Evolutionary conservation across 768 basidiomycete species (phyloP).

Genomic region (Boletus bicolor): DNA sequence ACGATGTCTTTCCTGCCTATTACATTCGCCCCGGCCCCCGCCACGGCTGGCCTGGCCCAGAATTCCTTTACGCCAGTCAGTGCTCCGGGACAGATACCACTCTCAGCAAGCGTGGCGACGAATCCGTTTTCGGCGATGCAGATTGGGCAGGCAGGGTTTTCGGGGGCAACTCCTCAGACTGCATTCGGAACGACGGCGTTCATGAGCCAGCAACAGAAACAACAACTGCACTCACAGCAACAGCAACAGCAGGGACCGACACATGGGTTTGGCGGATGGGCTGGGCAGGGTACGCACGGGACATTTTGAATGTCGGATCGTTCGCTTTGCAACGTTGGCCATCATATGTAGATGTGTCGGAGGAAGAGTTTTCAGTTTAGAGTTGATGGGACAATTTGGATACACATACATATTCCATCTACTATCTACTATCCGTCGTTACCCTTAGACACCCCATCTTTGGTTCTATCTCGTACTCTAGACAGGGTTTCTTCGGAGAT

Average conservation of each 20-base stretch:
- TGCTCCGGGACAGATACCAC: conserved; percentile 27
- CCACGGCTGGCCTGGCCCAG: conserved; percentile 9
- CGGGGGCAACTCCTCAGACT: conserved; percentile 30
- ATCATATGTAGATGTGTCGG: not conserved
- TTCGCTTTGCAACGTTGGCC: not conserved
- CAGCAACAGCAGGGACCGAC: conserved; percentile 26
- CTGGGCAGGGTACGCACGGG: conserved; percentile 13
- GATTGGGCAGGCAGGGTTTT: conserved; percentile 14
- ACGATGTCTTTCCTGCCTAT: conserved; percentile 1
- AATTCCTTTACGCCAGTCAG: conserved; percentile 18
- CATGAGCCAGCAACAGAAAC: conserved; percentile 18
- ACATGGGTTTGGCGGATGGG: conserved; percentile 19
- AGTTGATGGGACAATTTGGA: conserved; percentile 2
- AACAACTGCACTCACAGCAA: not conserved
- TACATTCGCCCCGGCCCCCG: not conserved
- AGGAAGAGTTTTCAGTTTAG: not conserved
- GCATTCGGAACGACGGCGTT: conserved; percentile 17
- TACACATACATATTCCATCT: not conserved
- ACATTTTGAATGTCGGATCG: conserved; percentile 10
- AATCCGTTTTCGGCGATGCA: conserved; percentile 22
- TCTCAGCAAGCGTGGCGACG: not conserved
- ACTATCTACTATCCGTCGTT: not conserved
- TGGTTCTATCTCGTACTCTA: not conserved
- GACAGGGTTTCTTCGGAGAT: not conserved
- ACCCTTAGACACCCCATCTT: not conserved